Conservation (phyloP, 2,329 filamentous ascomycete species). For the Rhinocladiella mackenziei region DNA sequence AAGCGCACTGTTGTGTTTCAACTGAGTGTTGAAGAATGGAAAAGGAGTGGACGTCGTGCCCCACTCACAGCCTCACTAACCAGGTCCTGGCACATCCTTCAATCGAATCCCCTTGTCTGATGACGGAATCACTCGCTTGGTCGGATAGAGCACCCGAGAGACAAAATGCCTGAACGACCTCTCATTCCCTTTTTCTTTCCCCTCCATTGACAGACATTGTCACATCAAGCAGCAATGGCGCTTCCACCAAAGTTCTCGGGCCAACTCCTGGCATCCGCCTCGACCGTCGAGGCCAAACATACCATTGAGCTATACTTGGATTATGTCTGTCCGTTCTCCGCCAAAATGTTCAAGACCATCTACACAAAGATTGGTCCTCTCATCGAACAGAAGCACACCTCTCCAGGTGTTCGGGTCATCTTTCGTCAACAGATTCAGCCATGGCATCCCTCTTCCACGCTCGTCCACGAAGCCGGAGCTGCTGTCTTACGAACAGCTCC, state of each 20-base stretch:
- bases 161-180: background rate
- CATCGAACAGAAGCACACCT: constrained; percentile 58
- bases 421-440: constrained; percentile 91
- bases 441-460: constrained; percentile 85
- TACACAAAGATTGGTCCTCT: constrained; percentile 62
- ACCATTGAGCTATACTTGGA: constrained; percentile 67
- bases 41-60: too few relatives aligned
- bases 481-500: constrained; percentile 71
- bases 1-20: too few relatives aligned
- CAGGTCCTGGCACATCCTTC: too few relatives aligned
- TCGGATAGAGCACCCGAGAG: too few relatives aligned
- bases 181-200: background rate
- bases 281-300: constrained; percentile 46
- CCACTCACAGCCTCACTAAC: too few relatives aligned
- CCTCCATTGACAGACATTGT: background rate
- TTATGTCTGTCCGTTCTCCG: constrained; percentile 79
- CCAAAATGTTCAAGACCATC: constrained; percentile 73
- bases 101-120: background rate
- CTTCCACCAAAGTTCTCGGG: constrained; percentile 58
- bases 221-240: constrained; percentile 44
- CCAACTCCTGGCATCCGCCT: constrained; percentile 41
- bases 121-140: background rate
- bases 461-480: constrained; percentile 68
- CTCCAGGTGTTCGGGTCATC: constrained; percentile 61
- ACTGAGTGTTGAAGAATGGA: too few relatives aligned